Percentiles rank a stretch among this genome's conserved stretches.
Conservation (phyloP, 352 stramenopile species). For the Pythium grandisporangium region DNA sequence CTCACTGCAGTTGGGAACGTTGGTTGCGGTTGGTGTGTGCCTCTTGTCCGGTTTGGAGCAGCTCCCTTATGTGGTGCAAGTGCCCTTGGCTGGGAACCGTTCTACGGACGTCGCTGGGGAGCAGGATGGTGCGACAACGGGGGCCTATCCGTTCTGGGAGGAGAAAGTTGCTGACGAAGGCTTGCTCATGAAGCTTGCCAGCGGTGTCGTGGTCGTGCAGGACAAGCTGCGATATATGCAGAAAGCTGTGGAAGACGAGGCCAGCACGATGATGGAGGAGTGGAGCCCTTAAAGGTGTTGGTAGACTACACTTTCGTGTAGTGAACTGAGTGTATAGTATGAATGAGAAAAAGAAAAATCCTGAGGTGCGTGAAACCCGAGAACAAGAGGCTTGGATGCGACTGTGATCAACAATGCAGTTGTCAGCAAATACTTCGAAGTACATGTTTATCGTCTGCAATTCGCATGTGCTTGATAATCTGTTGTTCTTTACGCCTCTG, state of each 20-base stretch:
- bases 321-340: no score
- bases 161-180: slow-evolving; percentile 31
- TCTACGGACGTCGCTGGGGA: slow-evolving; percentile 42
- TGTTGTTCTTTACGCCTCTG: no score
- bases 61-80: no score
- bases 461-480: no score
- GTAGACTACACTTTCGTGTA: no score
- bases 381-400: no score
- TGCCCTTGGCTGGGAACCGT: no score
- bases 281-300: slow-evolving; percentile 28
- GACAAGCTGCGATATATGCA: slow-evolving; percentile 14
- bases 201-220: slow-evolving; percentile 29
- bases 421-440: no score
- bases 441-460: no score
- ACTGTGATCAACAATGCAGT: no score
- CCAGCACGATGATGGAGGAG: slow-evolving; percentile 66
- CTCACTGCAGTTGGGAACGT: slow-evolving; percentile 43
- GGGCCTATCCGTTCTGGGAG: slow-evolving; percentile 47
- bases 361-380: no score
- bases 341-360: no score
- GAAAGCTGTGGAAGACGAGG: slow-evolving; percentile 23
- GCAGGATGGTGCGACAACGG: slow-evolving; percentile 13
- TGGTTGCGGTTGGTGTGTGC: slow-evolving; percentile 39
- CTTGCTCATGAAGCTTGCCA: slow-evolving; percentile 33
- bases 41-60: slow-evolving; percentile 47